Evolutionary conservation across 106 monocot species (phyloP), one percentile per base, ranked within the genome.

Genomic region (Acorus gramineus): DNA sequence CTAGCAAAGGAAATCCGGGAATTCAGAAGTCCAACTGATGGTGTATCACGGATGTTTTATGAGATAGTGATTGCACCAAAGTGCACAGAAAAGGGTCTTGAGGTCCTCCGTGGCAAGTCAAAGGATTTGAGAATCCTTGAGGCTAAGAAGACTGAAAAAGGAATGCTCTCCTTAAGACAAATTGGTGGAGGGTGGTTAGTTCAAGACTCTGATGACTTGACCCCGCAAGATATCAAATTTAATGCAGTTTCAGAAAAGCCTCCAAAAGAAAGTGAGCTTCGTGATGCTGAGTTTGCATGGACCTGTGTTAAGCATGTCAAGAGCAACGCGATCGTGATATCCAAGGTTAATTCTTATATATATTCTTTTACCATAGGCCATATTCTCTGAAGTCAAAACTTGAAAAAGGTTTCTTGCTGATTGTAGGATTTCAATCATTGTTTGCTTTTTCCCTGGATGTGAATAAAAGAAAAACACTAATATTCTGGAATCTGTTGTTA

Each of bases 1-100:
- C 85, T 96, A 70, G 96, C 96, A 44, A 96, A 77, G 66, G 96
- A 96, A 80, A 96, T 96, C 50, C 82, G 96, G n/a, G 96, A 96
- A 53, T 96, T 87, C 53, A 84, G 96, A 68, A 96, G 85, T 66
- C 96, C 96, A 11, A 79, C 75, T 52, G 96, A 91, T 77, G 91
- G 87, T 52, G 72, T 83, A 69, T 83, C 87, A 46, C 75, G 96
- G 52, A 96, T 96, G 96, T 96, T 96, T 66, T 96, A 91, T 56
- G 96, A 96, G 71, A 91, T 96, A 64, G 85, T 96, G 53, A 77
- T 96, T 66, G 96, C 96, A 67, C 96, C 96, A 12, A 75, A 65
- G 9, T 96, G 87, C 70, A 85, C 91, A 14, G 85, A 84, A 47
- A 87, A 85, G 63, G 96, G 96, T 43, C 85, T 96, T 57, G 96